Base-by-base conservation (phyloP, 2,329 filamentous ascomycete genomes). In the Cladosporium cucumerinum region DNA sequence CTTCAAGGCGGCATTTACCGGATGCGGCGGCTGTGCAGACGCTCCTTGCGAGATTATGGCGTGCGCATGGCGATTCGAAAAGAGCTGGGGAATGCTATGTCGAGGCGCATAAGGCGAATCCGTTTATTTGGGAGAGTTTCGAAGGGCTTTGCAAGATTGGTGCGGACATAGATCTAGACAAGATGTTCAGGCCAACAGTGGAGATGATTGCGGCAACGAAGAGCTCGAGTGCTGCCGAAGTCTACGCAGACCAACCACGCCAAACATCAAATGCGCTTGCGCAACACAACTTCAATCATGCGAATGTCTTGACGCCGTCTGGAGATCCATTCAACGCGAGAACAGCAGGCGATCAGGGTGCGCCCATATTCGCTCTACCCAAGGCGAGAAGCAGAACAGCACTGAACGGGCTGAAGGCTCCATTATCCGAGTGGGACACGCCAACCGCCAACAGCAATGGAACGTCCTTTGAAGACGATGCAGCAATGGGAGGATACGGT, bases 81-180 rank as follows among this genome's bases (percentile, higher is more conserved):
- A 93, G 91, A 77, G 93, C 95, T 8, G 87, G 94, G 18, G 86
- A 90, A 69, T 92, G 87, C 76, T 98, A 95, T 74, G 92, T 96
- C 70, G 92, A 96, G 66, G 87, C 93, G 6, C 81, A 99, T 72
- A 96, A 93, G 78, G 78, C 88, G 63, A 99, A 98, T 73, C 93
- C 95, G 1, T 94, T 98, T 78, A 95, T 97, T 86, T 99, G 95
- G 95, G 95, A 99, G 81, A 93, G 94, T 0, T 98, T 98, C 72
- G 88, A 89, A 25, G 89, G 87, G 18, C 84, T 99, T 8, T 97
- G 93, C 75, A 93, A 97, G 74, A 91, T 86, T 51, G 87, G 92
- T 4, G 89, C 92, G 52, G 88, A 88, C 69, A 84, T 98, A 63
- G 88, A 91, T 64, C 87, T 95, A 11, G 85, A 88, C 28, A 97